phyloP scores from a whole-genome alignment of 108 stramenopile genomes.

The Nitzschia palea region DNA sequence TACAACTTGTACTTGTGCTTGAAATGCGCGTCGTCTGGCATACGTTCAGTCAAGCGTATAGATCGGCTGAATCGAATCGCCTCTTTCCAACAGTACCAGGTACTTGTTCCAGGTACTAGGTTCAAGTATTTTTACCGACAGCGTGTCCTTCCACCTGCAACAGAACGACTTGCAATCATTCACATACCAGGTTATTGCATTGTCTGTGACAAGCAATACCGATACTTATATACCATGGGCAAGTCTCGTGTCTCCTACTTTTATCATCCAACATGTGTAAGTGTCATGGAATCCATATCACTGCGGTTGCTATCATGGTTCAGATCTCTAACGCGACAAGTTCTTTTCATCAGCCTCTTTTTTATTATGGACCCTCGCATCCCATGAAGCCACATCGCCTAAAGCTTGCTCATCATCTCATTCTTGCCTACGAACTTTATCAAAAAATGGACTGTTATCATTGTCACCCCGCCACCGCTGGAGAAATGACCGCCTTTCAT shows the following conservation, averaged over 20 bases:
- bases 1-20: no score
- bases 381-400: slow-evolving; percentile 99
- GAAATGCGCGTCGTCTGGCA: no score
- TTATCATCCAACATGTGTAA: slow-evolving; percentile 95
- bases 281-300: slow-evolving; percentile 5
- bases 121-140: no score
- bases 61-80: no score
- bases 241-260: slow-evolving; percentile 93
- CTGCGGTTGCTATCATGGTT: neutral
- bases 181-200: neutral
- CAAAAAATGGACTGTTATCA: slow-evolving; percentile 98
- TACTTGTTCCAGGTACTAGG: no score
- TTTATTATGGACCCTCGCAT: slow-evolving; percentile 99
- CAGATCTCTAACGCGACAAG: neutral
- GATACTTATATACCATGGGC: slow-evolving; percentile 59
- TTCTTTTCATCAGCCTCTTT: slow-evolving; percentile 49
- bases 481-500: slow-evolving; percentile 95
- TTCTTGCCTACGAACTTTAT: slow-evolving; percentile 95
- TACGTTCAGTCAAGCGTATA: no score
- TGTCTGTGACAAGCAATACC: no score
- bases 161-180: neutral
- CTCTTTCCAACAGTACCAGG: no score
- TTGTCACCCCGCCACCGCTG: slow-evolving; percentile 86
- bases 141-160: no score
- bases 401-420: slow-evolving; percentile 97